phyloP scores from a whole-genome alignment of 1,284 basidiomycete species.

The Apiotrichum siamense region DNA sequence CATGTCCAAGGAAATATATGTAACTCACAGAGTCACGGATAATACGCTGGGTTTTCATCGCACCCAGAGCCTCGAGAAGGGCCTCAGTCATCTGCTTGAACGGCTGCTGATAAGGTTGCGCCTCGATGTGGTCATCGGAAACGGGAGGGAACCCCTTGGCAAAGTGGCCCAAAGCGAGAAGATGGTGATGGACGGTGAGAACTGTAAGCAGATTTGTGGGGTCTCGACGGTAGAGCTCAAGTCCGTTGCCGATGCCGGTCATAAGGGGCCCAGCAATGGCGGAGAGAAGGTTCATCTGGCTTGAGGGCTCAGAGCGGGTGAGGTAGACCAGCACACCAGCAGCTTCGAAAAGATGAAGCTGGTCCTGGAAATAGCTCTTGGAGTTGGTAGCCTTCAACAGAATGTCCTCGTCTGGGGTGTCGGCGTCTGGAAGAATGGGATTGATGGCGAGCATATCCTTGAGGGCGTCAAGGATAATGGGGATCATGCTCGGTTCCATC shows the following conservation, averaged over 20 bases:
- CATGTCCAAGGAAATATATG: no score
- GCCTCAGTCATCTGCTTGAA: slow-evolving; percentile 85
- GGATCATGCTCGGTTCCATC: slow-evolving; percentile 66
- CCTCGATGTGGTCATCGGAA: slow-evolving; percentile 62
- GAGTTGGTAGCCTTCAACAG: slow-evolving; percentile 72
- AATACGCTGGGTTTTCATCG: slow-evolving; percentile 78
- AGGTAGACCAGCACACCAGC: slow-evolving; percentile 75
- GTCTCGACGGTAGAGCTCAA: slow-evolving; percentile 51
- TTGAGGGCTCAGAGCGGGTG: slow-evolving; percentile 59
- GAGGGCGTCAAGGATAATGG: slow-evolving; percentile 66
- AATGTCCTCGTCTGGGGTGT: slow-evolving; percentile 54
- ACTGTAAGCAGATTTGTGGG: slow-evolving; percentile 54
- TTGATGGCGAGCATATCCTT: slow-evolving; percentile 53
- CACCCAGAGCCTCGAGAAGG: slow-evolving; percentile 78
- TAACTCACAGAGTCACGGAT: slow-evolving; percentile 83
- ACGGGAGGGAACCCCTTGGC: slow-evolving; percentile 96
- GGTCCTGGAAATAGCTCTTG: slow-evolving; percentile 67
- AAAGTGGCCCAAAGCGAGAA: slow-evolving; percentile 90
- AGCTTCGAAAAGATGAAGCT: slow-evolving; percentile 92
- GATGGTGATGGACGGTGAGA: slow-evolving; percentile 86
- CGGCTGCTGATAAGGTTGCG: slow-evolving; percentile 68
- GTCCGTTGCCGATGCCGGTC: slow-evolving; percentile 64
- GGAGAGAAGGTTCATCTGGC: slow-evolving; percentile 65
- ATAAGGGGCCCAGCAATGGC: slow-evolving; percentile 77
- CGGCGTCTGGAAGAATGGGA: slow-evolving; percentile 45